Evolutionary conservation across 495 filamentous ascomycete species (phyloP), one percentile per base, ranked within the genome.

Genomic region (Cercophora scortea): DNA sequence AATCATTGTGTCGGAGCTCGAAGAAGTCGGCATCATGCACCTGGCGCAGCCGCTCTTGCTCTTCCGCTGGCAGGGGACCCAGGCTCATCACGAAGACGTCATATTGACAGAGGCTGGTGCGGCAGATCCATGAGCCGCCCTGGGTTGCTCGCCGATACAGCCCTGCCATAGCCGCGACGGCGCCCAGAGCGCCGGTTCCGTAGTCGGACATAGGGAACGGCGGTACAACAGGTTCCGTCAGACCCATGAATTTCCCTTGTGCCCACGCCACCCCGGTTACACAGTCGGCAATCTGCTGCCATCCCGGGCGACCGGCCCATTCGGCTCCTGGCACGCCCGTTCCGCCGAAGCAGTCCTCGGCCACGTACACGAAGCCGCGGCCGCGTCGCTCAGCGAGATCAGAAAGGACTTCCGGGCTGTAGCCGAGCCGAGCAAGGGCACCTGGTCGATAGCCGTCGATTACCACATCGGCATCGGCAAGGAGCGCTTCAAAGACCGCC

Each of bases 121-220:
- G 77, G 55, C 81, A 82, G 57, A 81, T 72, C 72, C 81, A 87
- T 1, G 80, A 83, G 8, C 85, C 85, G 35, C 84, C 83, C 45
- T 72, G 57, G 33, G 71, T 80, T 4, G 82, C 81, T 19, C 84
- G 79, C 50, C 76, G 71, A 54, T 77, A 82, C 13, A 89, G 75
- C 25, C 83, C 84, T 0, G 73, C 72, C 43, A 87, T 70, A 5
- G 82, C 84, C 32, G 82, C 81, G 54, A 85, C 76, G 32, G 78
- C 77, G 17, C 84, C 84, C 68, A 86, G 79, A 55, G 62, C 72
- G 4, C 80, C 87, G 2, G 87, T 88, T 32, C 86, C 83, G 65
- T 92, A 90, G 68, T 90, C 87, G 38, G 82, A 87, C 72, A 88
- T 89, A 18, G 87, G 88, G 66, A 89, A 90, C 0, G 86, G 86